Evolutionary conservation across 1,284 basidiomycete genomes (phyloP).

Genomic region (Ganoderma boninense): DNA sequence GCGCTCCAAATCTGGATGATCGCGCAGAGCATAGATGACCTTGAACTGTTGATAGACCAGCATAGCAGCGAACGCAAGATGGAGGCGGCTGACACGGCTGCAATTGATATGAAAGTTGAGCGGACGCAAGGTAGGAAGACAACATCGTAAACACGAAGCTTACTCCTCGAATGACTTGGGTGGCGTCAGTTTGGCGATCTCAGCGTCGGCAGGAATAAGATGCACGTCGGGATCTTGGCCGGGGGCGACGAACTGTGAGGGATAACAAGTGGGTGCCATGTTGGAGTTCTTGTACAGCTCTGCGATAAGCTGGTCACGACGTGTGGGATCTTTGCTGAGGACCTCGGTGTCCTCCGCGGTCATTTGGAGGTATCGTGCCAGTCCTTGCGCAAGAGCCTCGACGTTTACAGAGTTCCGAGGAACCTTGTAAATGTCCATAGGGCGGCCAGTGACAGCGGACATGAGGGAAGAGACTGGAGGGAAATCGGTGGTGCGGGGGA

Average conservation of each 20-base stretch:
- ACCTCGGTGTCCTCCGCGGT: neutral
- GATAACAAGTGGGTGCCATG: neutral
- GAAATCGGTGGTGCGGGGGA: too few relatives aligned
- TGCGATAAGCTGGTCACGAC: neutral
- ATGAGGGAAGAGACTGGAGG: neutral
- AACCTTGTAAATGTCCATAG: neutral
- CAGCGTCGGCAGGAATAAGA: neutral
- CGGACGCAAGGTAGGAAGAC: too few relatives aligned
- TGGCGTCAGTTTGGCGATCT: neutral
- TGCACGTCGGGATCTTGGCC: neutral
- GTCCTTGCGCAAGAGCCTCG: neutral
- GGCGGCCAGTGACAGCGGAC: neutral
- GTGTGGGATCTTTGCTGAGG: neutral
- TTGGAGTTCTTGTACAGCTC: neutral
- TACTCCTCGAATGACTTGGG: conserved; percentile 3
- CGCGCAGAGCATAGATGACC: neutral
- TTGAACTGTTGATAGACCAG: neutral
- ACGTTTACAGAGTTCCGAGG: neutral
- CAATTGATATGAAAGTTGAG: too few relatives aligned
- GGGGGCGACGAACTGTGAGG: neutral
- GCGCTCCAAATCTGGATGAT: neutral
- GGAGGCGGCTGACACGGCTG: neutral
- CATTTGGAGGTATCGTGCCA: neutral
- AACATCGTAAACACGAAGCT: neutral
- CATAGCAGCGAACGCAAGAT: neutral